phyloP scores from a whole-genome alignment of 2,329 filamentous ascomycete species.

The Penicillium sp. region DNA sequence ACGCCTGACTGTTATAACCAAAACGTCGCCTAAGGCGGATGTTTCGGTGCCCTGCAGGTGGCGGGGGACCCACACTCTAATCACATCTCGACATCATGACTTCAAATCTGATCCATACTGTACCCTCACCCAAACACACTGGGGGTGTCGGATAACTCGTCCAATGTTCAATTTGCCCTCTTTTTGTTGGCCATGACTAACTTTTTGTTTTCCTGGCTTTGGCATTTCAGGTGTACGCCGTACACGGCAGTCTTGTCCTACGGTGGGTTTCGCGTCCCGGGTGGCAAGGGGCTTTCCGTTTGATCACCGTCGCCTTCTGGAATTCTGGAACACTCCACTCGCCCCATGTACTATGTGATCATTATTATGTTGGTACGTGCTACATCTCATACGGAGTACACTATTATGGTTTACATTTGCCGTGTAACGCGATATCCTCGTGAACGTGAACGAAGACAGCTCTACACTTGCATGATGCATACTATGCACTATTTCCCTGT shows the following conservation, averaged over 20 bases:
- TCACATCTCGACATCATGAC: constrained; percentile 24
- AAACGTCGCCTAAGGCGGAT: not conserved
- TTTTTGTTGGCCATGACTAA: too few species aligned
- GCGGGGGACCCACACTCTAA: constrained; percentile 26
- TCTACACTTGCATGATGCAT: too few species aligned
- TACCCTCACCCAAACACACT: not conserved
- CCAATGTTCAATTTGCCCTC: too few species aligned
- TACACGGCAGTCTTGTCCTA: not conserved
- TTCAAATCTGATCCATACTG: not conserved
- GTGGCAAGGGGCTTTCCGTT: constrained; percentile 6
- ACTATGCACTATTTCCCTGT: too few species aligned
- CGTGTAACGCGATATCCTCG: not conserved
- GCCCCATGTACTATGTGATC: not conserved
- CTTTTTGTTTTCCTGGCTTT: not conserved
- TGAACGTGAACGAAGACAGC: too few species aligned
- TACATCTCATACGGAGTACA: not conserved
- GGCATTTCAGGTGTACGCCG: not conserved
- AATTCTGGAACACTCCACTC: constrained; percentile 8
- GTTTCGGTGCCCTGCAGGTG: constrained; percentile 15
- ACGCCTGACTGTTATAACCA: not conserved
- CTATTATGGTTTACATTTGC: not conserved
- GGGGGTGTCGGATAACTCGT: too few species aligned
- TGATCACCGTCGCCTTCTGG: constrained; percentile 5
- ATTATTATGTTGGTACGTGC: not conserved
- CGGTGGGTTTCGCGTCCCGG: not conserved